These are phyloP conservation scores for Drechslera avenae DNA, from an alignment of 2,329 filamentous ascomycete species.

Conservation along the genomic window DNA sequence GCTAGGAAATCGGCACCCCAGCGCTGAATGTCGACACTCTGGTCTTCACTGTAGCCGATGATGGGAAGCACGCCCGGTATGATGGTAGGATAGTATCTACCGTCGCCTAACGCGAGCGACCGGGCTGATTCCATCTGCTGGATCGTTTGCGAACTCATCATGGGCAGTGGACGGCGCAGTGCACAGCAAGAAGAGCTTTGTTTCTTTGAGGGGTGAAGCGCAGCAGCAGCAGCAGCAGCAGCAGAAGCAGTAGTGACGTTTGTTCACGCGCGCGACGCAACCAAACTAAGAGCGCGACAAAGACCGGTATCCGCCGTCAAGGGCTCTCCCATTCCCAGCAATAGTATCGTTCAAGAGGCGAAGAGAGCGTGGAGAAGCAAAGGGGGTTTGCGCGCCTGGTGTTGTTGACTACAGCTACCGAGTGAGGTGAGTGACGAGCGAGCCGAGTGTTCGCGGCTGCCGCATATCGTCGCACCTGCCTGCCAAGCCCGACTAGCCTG, in stretches of 20 bases:
- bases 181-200: conserved; percentile 29
- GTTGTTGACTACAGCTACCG: conserved; percentile 24
- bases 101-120: conserved; percentile 83
- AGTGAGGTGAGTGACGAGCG: conserved; percentile 17
- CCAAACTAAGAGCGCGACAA: conserved; percentile 40
- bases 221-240: conserved; percentile 4
- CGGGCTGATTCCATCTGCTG: conserved; percentile 88
- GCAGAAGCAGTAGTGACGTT: conserved; percentile 17
- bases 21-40: conserved; percentile 76
- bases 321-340: conserved; percentile 38
- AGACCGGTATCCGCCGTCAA: conserved; percentile 28
- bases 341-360: conserved; percentile 24
- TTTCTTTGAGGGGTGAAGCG: conserved; percentile 23
- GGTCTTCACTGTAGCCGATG: conserved; percentile 71
- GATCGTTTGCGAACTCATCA: conserved; percentile 52
- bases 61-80: conserved; percentile 93
- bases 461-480: conserved; percentile 14
- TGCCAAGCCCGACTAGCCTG: conserved; percentile 21
- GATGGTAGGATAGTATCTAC: conserved; percentile 88
- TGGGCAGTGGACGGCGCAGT: conserved; percentile 20
- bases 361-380: conserved; percentile 34
- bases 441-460: conserved; percentile 9
- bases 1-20: conserved; percentile 97
- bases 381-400: conserved; percentile 22
- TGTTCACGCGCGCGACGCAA: conserved; percentile 40